Percentiles rank a stretch among this genome's conserved stretches.
phyloP scores from a whole-genome alignment of 2,329 filamentous ascomycete species.

The Calonectria henricotiae region DNA sequence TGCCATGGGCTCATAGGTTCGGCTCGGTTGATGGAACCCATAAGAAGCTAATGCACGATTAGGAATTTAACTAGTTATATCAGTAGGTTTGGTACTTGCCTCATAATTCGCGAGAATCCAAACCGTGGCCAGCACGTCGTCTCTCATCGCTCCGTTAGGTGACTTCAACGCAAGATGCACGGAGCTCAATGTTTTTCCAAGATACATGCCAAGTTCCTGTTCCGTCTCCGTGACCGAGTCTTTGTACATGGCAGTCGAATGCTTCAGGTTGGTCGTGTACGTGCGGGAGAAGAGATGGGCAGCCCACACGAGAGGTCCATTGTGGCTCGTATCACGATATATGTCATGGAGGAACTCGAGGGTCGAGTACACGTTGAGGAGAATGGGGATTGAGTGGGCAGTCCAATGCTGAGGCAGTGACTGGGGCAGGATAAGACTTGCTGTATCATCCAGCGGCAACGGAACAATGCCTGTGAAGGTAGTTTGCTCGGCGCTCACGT shows the following conservation, averaged over 20 bases:
- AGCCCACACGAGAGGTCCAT: conserved; percentile 60
- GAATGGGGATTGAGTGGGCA: conserved; percentile 59
- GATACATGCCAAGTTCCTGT: conserved; percentile 56
- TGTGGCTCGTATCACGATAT: conserved; percentile 47
- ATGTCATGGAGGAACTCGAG: conserved; percentile 57
- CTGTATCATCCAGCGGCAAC: conserved; percentile 12
- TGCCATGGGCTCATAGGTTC: conserved; percentile 57
- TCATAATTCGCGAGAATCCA: conserved; percentile 63
- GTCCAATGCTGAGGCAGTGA: conserved; percentile 60
- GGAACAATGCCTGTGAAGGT: conserved; percentile 35
- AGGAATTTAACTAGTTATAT: conserved; percentile 21
- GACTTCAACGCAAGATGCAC: conserved; percentile 59
- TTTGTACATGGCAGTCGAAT: conserved; percentile 54
- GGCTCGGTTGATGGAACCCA: conserved; percentile 56
- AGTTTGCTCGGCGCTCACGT: conserved; percentile 30
- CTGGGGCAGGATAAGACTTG: conserved; percentile 39
- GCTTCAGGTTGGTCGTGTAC: conserved; percentile 59
- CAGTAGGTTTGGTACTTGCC: conserved; percentile 44
- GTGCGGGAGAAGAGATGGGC: conserved; percentile 62
- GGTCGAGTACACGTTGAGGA: conserved; percentile 59
- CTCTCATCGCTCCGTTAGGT: conserved; percentile 52
- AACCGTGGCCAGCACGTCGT: conserved; percentile 60
- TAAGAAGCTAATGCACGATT: conserved; percentile 53
- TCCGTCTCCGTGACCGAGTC: conserved; percentile 51
- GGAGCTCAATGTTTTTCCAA: conserved; percentile 59